A percentile compares a stretch with the other conserved stretches of the same genome.
These are phyloP conservation scores for Neurospora pannonica DNA, from an alignment of 495 filamentous ascomycete species.

Conservation along the genomic window DNA sequence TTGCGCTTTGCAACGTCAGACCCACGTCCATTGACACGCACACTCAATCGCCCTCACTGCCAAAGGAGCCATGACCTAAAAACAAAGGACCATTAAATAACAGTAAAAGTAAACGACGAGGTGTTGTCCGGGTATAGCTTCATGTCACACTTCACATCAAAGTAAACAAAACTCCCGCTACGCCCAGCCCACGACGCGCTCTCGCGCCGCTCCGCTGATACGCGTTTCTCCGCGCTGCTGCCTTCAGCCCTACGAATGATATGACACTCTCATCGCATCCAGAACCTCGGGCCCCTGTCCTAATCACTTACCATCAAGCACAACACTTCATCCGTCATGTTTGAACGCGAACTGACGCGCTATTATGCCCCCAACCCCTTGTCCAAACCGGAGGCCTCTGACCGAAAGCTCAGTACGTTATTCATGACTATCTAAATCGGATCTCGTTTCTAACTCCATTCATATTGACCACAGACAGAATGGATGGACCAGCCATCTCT, in stretches of 20 bases:
- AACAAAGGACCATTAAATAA: not conserved
- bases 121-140: not conserved
- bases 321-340: not conserved
- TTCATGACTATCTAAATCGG: too few species aligned
- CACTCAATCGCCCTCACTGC: not conserved
- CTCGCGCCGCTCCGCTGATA: not conserved
- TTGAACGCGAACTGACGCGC: slow-evolving; percentile 9
- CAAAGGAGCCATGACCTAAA: not conserved
- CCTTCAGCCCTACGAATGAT: not conserved
- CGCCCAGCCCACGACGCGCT: not conserved
- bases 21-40: not conserved
- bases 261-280: not conserved
- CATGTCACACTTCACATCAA: not conserved
- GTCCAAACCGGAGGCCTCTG: slow-evolving; percentile 22
- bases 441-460: not conserved
- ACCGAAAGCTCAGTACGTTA: too few species aligned
- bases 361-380: slow-evolving; percentile 27
- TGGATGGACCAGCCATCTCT: not conserved
- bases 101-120: not conserved
- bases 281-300: not conserved
- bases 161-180: not conserved
- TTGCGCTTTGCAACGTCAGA: not conserved
- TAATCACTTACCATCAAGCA: not conserved
- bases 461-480: not conserved
- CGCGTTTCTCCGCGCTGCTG: not conserved